phyloP scores from a whole-genome alignment of 2,329 filamentous ascomycete genomes.

The Fusarium pseudograminearum region DNA sequence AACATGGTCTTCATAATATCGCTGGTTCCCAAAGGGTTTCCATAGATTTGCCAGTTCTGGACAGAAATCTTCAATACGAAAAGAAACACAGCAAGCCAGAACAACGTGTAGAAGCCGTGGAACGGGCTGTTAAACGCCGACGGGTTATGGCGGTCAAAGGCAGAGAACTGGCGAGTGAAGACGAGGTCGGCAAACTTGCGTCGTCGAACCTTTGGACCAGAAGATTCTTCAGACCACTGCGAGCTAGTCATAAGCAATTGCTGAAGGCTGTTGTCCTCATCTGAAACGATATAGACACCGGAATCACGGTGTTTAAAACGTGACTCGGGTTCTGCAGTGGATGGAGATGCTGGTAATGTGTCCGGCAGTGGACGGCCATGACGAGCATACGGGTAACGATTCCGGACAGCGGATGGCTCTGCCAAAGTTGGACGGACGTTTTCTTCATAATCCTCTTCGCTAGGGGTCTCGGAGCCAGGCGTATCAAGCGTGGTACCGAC shows the following conservation, averaged over 20 bases:
- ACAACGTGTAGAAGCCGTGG: slow-evolving; percentile 82
- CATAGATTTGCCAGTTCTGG: slow-evolving; percentile 76
- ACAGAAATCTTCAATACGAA: slow-evolving; percentile 75
- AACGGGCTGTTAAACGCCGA: slow-evolving; percentile 75
- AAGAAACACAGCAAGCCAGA: slow-evolving; percentile 78
- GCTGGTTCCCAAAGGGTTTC: slow-evolving; percentile 75
- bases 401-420: slow-evolving; percentile 34
- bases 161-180: slow-evolving; percentile 79
- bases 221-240: slow-evolving; percentile 40
- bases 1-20: slow-evolving; percentile 80
- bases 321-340: slow-evolving; percentile 11
- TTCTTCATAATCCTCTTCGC: slow-evolving; percentile 61
- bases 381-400: slow-evolving; percentile 33
- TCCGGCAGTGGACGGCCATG: slow-evolving; percentile 9
- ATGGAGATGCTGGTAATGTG: slow-evolving; percentile 24
- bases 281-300: slow-evolving; percentile 46
- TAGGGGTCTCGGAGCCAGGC: slow-evolving; percentile 55
- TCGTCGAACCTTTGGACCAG: slow-evolving; percentile 25
- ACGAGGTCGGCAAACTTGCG: slow-evolving; percentile 64
- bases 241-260: slow-evolving; percentile 47
- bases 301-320: slow-evolving; percentile 43
- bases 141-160: slow-evolving; percentile 79
- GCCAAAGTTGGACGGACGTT: slow-evolving; percentile 48
- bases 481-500: slow-evolving; percentile 44
- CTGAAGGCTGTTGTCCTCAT: slow-evolving; percentile 48